A percentile compares a stretch with the other conserved stretches of the same genome.
These are phyloP conservation scores for Trichoderma orchidacearum DNA, from an alignment of 495 filamentous ascomycete genomes.

Conservation along the genomic window DNA sequence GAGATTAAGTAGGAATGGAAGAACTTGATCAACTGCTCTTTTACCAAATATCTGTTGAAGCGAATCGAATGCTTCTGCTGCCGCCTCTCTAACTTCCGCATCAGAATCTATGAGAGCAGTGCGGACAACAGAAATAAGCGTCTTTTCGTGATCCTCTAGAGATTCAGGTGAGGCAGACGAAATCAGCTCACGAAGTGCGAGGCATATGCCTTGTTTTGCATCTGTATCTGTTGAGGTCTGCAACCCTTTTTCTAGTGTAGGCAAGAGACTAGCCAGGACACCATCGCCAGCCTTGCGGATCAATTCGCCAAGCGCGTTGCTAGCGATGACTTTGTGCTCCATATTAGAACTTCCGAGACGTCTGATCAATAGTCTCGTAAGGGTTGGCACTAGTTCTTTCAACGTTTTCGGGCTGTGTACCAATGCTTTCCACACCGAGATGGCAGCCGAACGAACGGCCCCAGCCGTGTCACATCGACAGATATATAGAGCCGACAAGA, in stretches of 20 bases:
- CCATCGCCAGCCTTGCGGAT: conserved; percentile 94
- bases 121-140: conserved; percentile 83
- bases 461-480: conserved; percentile 95
- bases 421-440: conserved; percentile 91
- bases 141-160: conserved; percentile 89
- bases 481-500: conserved; percentile 89
- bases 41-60: conserved; percentile 89
- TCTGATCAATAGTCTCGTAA: conserved; percentile 87
- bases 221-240: conserved; percentile 81
- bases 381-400: conserved; percentile 86
- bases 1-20: conserved; percentile 81
- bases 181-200: conserved; percentile 87
- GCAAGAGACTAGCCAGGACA: conserved; percentile 74
- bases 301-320: conserved; percentile 88
- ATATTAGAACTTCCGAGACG: conserved; percentile 89
- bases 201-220: conserved; percentile 93
- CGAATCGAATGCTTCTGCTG: conserved; percentile 92
- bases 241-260: conserved; percentile 85
- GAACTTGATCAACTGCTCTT: conserved; percentile 82
- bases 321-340: conserved; percentile 97
- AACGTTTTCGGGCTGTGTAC: conserved; percentile 86
- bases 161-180: conserved; percentile 79
- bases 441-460: conserved; percentile 77
- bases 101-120: conserved; percentile 85
- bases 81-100: conserved; percentile 83